Evolutionary conservation across 2,329 filamentous ascomycete species (phyloP).

Genomic region (Fusarium incarnatum): DNA sequence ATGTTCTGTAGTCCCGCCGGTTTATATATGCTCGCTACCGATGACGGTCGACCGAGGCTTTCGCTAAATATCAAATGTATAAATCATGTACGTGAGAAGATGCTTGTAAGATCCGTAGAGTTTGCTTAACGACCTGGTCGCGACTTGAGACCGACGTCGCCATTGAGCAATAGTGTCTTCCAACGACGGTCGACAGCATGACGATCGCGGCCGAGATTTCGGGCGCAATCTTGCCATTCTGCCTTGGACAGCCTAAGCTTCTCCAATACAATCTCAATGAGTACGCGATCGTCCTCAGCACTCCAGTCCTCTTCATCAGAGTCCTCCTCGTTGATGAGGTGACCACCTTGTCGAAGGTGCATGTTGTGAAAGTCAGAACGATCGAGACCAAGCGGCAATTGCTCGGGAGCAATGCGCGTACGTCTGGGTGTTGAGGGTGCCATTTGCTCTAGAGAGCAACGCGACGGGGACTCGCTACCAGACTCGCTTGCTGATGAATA

Average conservation of each 20-base stretch:
- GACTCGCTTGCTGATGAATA: constrained; percentile 55
- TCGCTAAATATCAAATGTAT: constrained; percentile 33
- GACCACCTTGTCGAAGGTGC: constrained; percentile 46
- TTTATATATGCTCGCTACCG: constrained; percentile 33
- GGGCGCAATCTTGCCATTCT: constrained; percentile 76
- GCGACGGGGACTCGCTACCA: constrained; percentile 47
- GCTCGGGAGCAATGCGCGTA: constrained; percentile 68
- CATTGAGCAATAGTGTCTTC: constrained; percentile 70
- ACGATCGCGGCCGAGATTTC: constrained; percentile 70
- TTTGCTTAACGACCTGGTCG: constrained; percentile 58
- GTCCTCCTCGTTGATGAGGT: constrained; percentile 54
- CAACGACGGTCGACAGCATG: constrained; percentile 68
- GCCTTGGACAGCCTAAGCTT: constrained; percentile 73
- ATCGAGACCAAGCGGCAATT: constrained; percentile 69
- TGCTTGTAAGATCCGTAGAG: constrained; percentile 52
- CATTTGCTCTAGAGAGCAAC: constrained; percentile 32
- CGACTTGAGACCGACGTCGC: constrained; percentile 69
- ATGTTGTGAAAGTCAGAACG: constrained; percentile 67
- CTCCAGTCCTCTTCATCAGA: constrained; percentile 67
- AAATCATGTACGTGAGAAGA: constrained; percentile 36
- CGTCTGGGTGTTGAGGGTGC: constrained; percentile 69
- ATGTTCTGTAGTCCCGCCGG: constrained; percentile 35
- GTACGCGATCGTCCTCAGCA: constrained; percentile 71
- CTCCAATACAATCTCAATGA: constrained; percentile 75
- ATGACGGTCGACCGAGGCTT: constrained; percentile 23